phyloP scores from a whole-genome alignment of 2,329 filamentous ascomycete genomes.

The Exophiala aquamarina region DNA sequence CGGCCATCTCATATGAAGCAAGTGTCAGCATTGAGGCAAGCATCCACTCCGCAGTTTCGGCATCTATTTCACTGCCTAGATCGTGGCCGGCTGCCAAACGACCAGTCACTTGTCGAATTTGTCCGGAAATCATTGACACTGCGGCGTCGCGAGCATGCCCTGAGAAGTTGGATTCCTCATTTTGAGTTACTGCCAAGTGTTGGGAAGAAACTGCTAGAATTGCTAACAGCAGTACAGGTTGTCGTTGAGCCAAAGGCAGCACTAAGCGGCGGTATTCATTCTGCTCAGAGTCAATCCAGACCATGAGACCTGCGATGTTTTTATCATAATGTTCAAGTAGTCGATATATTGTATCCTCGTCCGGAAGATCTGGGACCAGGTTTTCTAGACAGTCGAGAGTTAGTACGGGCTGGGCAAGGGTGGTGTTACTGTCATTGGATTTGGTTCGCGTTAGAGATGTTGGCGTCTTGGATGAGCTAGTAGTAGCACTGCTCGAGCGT shows the following conservation, averaged over 20 bases:
- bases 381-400: slow-evolving; percentile 12
- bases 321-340: slow-evolving; percentile 52
- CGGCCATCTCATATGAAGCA: slow-evolving; percentile 22
- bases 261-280: slow-evolving; percentile 23
- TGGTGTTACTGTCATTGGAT: slow-evolving; percentile 8
- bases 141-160: slow-evolving; percentile 21
- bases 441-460: slow-evolving; percentile 10
- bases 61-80: slow-evolving; percentile 18
- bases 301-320: slow-evolving; percentile 23
- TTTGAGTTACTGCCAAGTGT: slow-evolving; percentile 20
- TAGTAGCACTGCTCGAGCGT: background rate
- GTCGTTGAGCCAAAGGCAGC: slow-evolving; percentile 17
- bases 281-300: slow-evolving; percentile 23
- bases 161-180: slow-evolving; percentile 16
- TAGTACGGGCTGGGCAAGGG: background rate
- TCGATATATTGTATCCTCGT: slow-evolving; percentile 76
- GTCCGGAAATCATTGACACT: slow-evolving; percentile 19
- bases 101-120: slow-evolving; percentile 19
- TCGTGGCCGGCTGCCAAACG: slow-evolving; percentile 18
- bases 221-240: slow-evolving; percentile 19
- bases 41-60: slow-evolving; percentile 24
- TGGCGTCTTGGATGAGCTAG: slow-evolving; percentile 10
- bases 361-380: slow-evolving; percentile 58
- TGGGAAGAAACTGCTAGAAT: slow-evolving; percentile 23
- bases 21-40: slow-evolving; percentile 24